A percentile compares a stretch with the other conserved stretches of the same genome.
Conservation (phyloP, 257 asterid genomes). For the Osmanthus fragrans region DNA sequence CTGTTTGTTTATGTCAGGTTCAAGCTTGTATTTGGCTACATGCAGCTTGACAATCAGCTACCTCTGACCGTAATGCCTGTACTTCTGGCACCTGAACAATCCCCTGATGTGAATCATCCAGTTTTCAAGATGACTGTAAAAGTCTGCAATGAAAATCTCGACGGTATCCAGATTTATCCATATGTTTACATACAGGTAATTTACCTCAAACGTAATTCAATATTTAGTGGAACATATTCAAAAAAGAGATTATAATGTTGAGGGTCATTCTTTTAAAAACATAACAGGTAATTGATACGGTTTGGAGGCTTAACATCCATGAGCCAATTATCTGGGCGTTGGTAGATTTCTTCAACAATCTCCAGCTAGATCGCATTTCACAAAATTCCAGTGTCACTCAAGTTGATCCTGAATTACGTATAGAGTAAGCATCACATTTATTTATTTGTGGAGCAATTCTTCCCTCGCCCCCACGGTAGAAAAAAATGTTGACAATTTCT, state of each 20-base stretch:
- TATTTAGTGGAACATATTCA: conserved; percentile 12
- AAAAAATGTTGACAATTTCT: neutral
- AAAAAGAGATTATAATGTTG: conserved; percentile 13
- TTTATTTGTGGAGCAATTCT: neutral
- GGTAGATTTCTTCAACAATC: conserved; percentile 78
- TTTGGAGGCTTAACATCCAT: conserved; percentile 89
- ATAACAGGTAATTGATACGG: conserved; percentile 73
- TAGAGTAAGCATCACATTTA: conserved; percentile 64
- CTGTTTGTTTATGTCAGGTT: conserved; percentile 48
- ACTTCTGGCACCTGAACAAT: conserved; percentile 86
- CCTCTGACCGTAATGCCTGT: conserved; percentile 94
- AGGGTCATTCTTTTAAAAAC: conserved; percentile 15
- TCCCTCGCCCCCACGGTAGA: neutral
- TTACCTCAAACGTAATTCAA: conserved; percentile 15
- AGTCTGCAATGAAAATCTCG: conserved; percentile 65
- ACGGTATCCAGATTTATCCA: conserved; percentile 90
- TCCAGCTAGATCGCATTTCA: conserved; percentile 77
- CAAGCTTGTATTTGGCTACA: conserved; percentile 83
- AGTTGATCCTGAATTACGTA: conserved; percentile 97
- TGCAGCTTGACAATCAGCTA: conserved; percentile 96
- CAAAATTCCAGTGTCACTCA: conserved; percentile 73
- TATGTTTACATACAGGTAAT: conserved; percentile 78
- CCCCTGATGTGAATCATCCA: conserved; percentile 75
- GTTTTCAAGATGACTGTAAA: conserved; percentile 94
- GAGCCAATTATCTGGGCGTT: conserved; percentile 98